Evolutionary conservation across 1,284 basidiomycete species (phyloP).

Genomic region (Ceratobasidium sp.): DNA sequence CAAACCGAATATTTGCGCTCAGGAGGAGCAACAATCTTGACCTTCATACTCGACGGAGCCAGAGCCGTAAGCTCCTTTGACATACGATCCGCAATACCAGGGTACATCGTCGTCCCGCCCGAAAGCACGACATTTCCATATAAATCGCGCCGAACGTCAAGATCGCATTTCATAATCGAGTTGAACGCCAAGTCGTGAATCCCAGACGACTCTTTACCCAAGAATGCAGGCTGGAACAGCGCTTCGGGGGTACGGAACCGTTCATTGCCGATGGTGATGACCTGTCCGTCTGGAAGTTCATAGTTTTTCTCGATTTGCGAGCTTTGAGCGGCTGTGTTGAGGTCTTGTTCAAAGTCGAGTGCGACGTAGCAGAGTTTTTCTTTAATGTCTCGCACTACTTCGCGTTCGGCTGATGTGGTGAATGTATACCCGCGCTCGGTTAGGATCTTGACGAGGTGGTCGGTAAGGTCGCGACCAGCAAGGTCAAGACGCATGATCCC

Average conservation of each 20-base stretch:
- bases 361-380: conserved; percentile 78
- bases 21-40: conserved; percentile 93
- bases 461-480: conserved; percentile 73
- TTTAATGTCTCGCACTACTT: conserved; percentile 77
- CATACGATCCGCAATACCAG: conserved; percentile 75
- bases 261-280: conserved; percentile 76
- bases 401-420: conserved; percentile 71
- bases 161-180: conserved; percentile 78
- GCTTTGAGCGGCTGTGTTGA: conserved; percentile 72
- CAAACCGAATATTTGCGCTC: conserved; percentile 97
- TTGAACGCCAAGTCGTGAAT: conserved; percentile 78
- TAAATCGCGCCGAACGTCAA: conserved; percentile 61
- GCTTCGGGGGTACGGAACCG: conserved; percentile 75
- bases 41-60: conserved; percentile 68
- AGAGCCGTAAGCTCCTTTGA: conserved; percentile 76
- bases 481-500: conserved; percentile 73
- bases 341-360: conserved; percentile 76
- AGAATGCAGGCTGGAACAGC: conserved; percentile 73
- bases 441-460: conserved; percentile 74
- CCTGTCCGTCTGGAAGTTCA: conserved; percentile 76
- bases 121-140: conserved; percentile 76
- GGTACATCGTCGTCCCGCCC: conserved; percentile 76
- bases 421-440: conserved; percentile 75
- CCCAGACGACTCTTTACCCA: conserved; percentile 71
- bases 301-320: conserved; percentile 74